phyloP scores from a whole-genome alignment of 192 early-diverging fungal genomes.

The Cladochytrium replicatum region DNA sequence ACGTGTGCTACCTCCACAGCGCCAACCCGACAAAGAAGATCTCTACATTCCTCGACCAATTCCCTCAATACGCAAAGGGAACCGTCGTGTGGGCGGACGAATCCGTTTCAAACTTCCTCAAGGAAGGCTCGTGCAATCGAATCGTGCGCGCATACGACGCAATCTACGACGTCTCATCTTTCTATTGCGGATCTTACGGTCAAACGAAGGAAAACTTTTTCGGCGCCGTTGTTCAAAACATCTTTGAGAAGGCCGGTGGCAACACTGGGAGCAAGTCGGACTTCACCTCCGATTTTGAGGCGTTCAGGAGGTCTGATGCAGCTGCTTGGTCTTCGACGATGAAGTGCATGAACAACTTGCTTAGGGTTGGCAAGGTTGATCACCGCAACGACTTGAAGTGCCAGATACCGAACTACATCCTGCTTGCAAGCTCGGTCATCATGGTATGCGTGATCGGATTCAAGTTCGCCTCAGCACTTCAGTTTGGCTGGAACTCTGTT shows the following conservation, averaged over 20 bases:
- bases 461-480: slow-evolving; percentile 76
- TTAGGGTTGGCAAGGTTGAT: slow-evolving; percentile 70
- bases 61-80: background rate
- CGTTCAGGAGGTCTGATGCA: slow-evolving; percentile 6
- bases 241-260: slow-evolving; percentile 12
- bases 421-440: slow-evolving; percentile 58
- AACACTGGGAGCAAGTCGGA: slow-evolving; percentile 14
- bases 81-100: slow-evolving; percentile 3
- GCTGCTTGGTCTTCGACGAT: slow-evolving; percentile 37
- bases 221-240: slow-evolving; percentile 1
- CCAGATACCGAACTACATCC: slow-evolving; percentile 71
- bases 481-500: slow-evolving; percentile 38
- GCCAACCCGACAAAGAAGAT: background rate
- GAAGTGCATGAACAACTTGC: slow-evolving; percentile 69
- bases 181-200: slow-evolving; percentile 13
- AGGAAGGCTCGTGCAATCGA: background rate
- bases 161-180: slow-evolving; percentile 30
- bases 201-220: slow-evolving; percentile 7
- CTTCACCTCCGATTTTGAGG: slow-evolving; percentile 13
- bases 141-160: slow-evolving; percentile 25
- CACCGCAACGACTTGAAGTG: slow-evolving; percentile 63
- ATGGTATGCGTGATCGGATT: slow-evolving; percentile 69
- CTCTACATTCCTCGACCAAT: too few relatives aligned
- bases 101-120: background rate
- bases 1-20: background rate